Conservation (phyloP, 805 yeast species). For the Lachancea meyersii region DNA sequence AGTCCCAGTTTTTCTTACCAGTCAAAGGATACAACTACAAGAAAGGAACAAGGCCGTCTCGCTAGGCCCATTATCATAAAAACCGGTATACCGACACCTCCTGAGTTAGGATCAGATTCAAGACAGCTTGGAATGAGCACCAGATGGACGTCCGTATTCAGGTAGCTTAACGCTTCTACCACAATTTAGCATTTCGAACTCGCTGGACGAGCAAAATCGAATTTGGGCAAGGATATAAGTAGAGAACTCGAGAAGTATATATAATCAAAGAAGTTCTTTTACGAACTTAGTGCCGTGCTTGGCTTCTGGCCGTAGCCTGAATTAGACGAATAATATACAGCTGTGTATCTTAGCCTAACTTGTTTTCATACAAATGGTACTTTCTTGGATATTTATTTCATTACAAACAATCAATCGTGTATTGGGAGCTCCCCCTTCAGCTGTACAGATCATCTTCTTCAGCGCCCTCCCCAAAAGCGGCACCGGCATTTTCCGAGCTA, state of each 20-base stretch:
- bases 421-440: slow-evolving; percentile 13
- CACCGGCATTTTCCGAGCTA: slow-evolving; percentile 34
- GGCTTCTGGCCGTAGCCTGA: background rate
- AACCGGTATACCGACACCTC: slow-evolving; percentile 13
- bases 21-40: background rate
- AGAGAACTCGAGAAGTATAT: background rate
- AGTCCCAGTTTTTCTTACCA: slow-evolving; percentile 1
- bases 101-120: slow-evolving; percentile 1
- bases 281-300: no score
- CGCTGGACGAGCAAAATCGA: background rate
- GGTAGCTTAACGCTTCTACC: slow-evolving; percentile 3
- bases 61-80: slow-evolving; percentile 19
- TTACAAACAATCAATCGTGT: slow-evolving; percentile 1
- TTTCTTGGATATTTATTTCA: slow-evolving; percentile 1
- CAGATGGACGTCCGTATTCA: slow-evolving; percentile 20
- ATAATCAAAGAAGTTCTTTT: no score
- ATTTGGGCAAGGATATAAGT: background rate
- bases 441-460: slow-evolving; percentile 58
- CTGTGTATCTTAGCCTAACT: background rate
- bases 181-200: background rate
- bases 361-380: background rate
- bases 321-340: background rate
- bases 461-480: slow-evolving; percentile 38
- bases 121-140: slow-evolving; percentile 12
- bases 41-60: slow-evolving; percentile 5